These are phyloP conservation scores for Sequoia sempervirens DNA, from an alignment of 75 land plant species.

Conservation along the genomic window DNA sequence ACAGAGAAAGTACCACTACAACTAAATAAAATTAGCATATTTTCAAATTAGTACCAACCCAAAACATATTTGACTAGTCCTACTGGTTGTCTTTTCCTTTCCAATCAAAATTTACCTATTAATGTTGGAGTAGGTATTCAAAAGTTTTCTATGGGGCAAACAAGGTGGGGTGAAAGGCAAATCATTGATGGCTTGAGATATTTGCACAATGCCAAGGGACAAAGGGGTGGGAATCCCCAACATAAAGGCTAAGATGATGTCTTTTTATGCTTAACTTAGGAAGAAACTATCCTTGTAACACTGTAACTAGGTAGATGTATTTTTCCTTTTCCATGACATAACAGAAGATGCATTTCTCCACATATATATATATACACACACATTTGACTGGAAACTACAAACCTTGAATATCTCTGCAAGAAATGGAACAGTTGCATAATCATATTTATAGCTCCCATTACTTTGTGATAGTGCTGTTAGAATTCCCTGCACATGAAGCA, in stretches of 20 bases:
- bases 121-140: neutral
- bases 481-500: slow-evolving; percentile 59
- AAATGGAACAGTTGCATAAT: slow-evolving; percentile 92
- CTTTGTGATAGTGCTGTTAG: slow-evolving; percentile 86
- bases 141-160: neutral
- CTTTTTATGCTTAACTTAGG: neutral
- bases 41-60: neutral
- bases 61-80: neutral
- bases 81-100: neutral
- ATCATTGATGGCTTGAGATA: neutral
- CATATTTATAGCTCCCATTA: slow-evolving; percentile 74
- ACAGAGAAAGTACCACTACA: neutral
- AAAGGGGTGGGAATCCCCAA: neutral
- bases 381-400: neutral
- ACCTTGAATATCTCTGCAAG: slow-evolving; percentile 92
- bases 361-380: neutral
- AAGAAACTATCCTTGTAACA: neutral
- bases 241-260: neutral
- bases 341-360: neutral
- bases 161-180: neutral
- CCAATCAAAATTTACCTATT: neutral
- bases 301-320: neutral
- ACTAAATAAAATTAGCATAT: neutral
- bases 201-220: neutral
- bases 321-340: neutral